These are phyloP conservation scores for Arthroderma sp. DNA, from an alignment of 2,329 filamentous ascomycete species.

Conservation along the genomic window DNA sequence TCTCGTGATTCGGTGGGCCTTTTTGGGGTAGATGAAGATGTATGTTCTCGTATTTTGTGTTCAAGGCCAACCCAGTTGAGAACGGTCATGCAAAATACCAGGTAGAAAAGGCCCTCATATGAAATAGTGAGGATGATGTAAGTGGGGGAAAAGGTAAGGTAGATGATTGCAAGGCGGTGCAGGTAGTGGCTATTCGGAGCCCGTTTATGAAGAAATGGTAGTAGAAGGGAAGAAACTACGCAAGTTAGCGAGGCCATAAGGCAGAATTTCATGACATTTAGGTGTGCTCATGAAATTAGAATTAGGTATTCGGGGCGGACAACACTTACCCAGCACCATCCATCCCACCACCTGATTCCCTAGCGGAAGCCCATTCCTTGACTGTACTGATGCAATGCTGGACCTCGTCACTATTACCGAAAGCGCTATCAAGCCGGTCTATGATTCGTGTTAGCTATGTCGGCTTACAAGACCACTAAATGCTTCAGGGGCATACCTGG, in stretches of 20 bases:
- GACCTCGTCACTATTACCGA: slow-evolving; percentile 78
- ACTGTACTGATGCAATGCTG: slow-evolving; percentile 71
- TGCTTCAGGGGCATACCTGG: slow-evolving; percentile 22
- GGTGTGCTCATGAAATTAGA: no score
- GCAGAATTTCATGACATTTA: slow-evolving; percentile 8
- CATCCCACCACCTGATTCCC: slow-evolving; percentile 84
- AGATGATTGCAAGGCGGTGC: slow-evolving; percentile 76
- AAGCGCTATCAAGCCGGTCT: slow-evolving; percentile 65
- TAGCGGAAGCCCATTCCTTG: slow-evolving; percentile 67
- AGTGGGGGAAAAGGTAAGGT: slow-evolving; percentile 80
- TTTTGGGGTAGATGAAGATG: slow-evolving; percentile 13
- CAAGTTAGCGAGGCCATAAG: slow-evolving; percentile 9
- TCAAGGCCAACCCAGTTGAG: slow-evolving; percentile 88
- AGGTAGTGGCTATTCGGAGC: slow-evolving; percentile 79
- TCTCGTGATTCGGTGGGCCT: neutral
- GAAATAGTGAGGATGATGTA: slow-evolving; percentile 96
- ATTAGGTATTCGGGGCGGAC: neutral
- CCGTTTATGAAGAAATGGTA: slow-evolving; percentile 70
- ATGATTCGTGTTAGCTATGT: slow-evolving; percentile 9
- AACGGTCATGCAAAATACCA: slow-evolving; percentile 70
- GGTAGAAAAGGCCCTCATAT: slow-evolving; percentile 92
- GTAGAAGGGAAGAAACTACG: slow-evolving; percentile 55
- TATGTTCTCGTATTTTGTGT: slow-evolving; percentile 51
- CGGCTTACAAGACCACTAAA: no score
- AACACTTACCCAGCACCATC: slow-evolving; percentile 53